These are phyloP conservation scores for Trichophyton mentagrophytes DNA, from an alignment of 2,329 filamentous ascomycete genomes.

Conservation along the genomic window DNA sequence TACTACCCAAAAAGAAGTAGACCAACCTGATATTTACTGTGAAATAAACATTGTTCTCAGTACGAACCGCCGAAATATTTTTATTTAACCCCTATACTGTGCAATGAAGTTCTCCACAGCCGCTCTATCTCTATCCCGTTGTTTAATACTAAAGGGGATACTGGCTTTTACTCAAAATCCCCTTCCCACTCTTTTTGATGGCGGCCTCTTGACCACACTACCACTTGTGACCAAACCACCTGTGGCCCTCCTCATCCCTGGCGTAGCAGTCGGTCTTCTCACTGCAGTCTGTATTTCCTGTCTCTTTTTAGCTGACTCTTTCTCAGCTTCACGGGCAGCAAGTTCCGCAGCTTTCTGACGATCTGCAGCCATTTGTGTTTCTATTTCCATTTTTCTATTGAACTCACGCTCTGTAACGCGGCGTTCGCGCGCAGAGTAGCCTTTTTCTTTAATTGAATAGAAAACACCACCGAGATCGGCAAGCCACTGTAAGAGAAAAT, in stretches of 20 bases:
- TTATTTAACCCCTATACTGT: background rate
- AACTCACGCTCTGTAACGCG: constrained; percentile 83
- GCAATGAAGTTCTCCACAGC: background rate
- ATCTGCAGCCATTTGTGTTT: constrained; percentile 81
- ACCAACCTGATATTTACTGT: background rate
- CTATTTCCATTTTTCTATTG: constrained; percentile 84
- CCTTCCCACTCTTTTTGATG: constrained; percentile 25
- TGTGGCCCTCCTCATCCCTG: constrained; percentile 19
- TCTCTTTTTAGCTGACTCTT: constrained; percentile 23
- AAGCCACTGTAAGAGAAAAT: constrained; percentile 50
- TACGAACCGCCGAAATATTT: background rate
- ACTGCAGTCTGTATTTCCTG: constrained; percentile 28
- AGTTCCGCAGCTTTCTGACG: constrained; percentile 44
- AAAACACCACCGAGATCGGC: constrained; percentile 94
- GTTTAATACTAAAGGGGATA: background rate
- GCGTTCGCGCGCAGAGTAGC: constrained; percentile 77
- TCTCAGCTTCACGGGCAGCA: constrained; percentile 28
- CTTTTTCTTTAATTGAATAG: constrained; percentile 95
- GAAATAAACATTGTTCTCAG: background rate
- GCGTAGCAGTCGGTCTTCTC: constrained; percentile 21
- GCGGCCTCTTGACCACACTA: constrained; percentile 30
- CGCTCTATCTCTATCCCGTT: background rate
- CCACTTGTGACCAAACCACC: constrained; percentile 19
- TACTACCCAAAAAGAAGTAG: background rate
- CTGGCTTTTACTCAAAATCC: constrained; percentile 11